Conservation (phyloP, 345 rosid species). For the Gossypioides kirkii region DNA sequence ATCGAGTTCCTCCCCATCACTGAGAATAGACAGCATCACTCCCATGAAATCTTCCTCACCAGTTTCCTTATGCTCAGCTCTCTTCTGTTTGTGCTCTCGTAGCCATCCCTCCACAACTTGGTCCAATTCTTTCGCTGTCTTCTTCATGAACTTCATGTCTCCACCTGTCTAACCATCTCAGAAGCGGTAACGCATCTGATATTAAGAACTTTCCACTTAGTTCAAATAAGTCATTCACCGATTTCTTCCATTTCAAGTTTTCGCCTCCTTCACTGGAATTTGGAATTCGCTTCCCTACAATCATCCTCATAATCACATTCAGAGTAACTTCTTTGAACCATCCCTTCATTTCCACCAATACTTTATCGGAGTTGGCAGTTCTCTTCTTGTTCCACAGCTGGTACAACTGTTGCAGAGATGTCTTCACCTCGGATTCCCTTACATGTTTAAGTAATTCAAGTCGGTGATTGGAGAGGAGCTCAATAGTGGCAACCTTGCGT, state of each 20-base stretch:
- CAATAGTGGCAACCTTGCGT: conserved; percentile 6
- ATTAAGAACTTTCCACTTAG: conserved; percentile 25
- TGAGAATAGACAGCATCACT: conserved; percentile 22
- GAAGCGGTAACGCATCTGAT: conserved; percentile 30
- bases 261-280: background rate
- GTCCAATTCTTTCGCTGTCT: conserved; percentile 24
- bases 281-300: conserved; percentile 18
- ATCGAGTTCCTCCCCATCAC: background rate
- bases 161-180: conserved; percentile 33
- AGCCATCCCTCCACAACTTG: conserved; percentile 22
- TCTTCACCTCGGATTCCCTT: conserved; percentile 14
- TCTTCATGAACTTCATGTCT: conserved; percentile 30
- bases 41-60: conserved; percentile 28
- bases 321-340: conserved; percentile 28
- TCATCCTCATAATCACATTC: conserved; percentile 25
- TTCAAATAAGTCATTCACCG: background rate
- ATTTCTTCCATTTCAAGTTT: conserved; percentile 4
- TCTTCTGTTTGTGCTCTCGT: conserved; percentile 24
- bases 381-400: background rate
- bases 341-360: conserved; percentile 28
- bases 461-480: conserved; percentile 35
- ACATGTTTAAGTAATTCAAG: conserved; percentile 23
- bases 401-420: background rate
- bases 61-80: background rate
- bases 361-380: background rate